Conservation (phyloP, 371 early-diverging fungal species). For the Syncephalastrum contaminatum region DNA sequence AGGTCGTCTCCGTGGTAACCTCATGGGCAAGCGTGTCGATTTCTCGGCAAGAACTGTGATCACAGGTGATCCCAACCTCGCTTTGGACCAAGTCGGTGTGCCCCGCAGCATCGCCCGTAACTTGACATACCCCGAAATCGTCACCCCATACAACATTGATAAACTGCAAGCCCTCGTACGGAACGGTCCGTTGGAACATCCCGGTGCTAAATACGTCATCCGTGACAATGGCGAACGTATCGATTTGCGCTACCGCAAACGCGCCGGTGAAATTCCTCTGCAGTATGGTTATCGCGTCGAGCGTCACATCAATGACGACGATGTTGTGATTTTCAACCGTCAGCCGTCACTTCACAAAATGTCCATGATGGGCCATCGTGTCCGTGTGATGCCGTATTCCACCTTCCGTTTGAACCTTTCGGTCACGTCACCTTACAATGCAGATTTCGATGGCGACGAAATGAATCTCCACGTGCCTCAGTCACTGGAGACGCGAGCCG, state of each 20-base stretch:
- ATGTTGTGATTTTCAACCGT: conserved; percentile 99
- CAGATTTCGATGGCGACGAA: conserved; percentile 99
- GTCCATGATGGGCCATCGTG: conserved; percentile 99
- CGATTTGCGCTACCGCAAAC: conserved; percentile 91
- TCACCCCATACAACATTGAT: conserved; percentile 98
- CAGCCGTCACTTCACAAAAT: conserved; percentile 99
- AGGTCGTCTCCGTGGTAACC: conserved; percentile 98
- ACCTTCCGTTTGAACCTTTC: conserved; percentile 99
- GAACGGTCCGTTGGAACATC: conserved; percentile 96
- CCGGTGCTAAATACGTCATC: conserved; percentile 99
- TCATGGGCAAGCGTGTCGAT: conserved; percentile 99
- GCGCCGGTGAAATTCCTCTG: conserved; percentile 88
- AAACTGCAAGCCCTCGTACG: conserved; percentile 87
- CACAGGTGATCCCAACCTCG: conserved; percentile 99
- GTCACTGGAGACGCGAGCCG: conserved; percentile 93
- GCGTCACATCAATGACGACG: conserved; percentile 96
- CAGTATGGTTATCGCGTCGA: conserved; percentile 96
- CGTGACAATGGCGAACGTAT: conserved; percentile 97
- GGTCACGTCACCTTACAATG: conserved; percentile 99
- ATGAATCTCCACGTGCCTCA: conserved; percentile 99
- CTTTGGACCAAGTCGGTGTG: conserved; percentile 98
- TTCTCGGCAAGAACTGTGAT: conserved; percentile 99
- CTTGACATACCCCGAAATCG: conserved; percentile 98
- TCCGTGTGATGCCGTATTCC: conserved; percentile 98
- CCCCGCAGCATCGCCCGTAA: conserved; percentile 98